Base-by-base conservation (phyloP, 2,329 filamentous ascomycete genomes). In the Diplodia intermedia region DNA sequence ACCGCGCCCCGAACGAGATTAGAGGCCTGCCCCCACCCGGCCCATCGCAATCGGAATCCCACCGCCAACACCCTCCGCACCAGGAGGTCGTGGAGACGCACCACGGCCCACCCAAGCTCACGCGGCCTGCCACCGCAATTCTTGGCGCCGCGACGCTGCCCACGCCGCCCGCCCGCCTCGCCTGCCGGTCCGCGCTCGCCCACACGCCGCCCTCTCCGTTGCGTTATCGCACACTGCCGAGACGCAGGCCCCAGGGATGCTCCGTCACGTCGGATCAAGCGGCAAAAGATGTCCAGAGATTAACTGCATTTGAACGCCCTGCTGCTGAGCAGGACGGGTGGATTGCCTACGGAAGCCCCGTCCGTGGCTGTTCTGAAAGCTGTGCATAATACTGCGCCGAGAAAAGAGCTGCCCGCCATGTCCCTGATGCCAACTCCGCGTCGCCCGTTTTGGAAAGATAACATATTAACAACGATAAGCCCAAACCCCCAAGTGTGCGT, bases 1-100 rank as follows among this genome's bases (percentile, higher is more conserved):
- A 38, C n/a, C 60, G 60, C 60, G 60, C 60, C 60, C 60, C 47
- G 60, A 63, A 63, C 60, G 60, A 63, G 60, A 63, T 63, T 63
- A 49, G 60, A 63, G 60, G 60, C 60, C 29, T 38, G 47, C 60
- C 60, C 60, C 60, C 60, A 63, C 60, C 12, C 26, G 60, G 60
- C 47, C 60, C 60, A 63, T 63, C 60, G 29, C 60, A 63, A 63
- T 63, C 60, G 57, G 26, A 60, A 50, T 23, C 20, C 38, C 57
- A 47, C 43, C 43, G 26, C 57, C 40, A 36, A 18, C 38, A 20
- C 33, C 20, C 55, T 36, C 55, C 36, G 33, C 33, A 14, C 54
- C 56, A 60, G 57, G 57, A 62, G 43, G n/a, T 14, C 56, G 20
- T 60, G 33, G n/a, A 60, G 38, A 43, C 56, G 15, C 38, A 23